Evolutionary conservation across 1,284 basidiomycete species (phyloP).

Genomic region (Cystobasidium pallidum): DNA sequence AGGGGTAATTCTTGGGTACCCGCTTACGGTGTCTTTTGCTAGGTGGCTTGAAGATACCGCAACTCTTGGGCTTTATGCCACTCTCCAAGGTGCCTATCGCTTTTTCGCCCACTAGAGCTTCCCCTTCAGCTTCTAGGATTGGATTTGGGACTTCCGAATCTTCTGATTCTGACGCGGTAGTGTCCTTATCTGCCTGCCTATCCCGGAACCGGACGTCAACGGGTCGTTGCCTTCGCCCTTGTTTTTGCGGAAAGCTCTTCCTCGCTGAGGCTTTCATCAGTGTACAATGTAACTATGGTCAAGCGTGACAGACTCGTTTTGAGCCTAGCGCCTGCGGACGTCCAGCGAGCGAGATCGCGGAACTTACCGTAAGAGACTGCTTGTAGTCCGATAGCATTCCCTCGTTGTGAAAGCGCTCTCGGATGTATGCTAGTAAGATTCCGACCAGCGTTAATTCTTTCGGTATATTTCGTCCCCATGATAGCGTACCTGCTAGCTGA

Average conservation of each 20-base stretch:
- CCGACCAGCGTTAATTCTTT: too few species aligned
- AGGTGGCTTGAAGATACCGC: neutral
- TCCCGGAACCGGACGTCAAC: neutral
- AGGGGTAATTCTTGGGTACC: constrained; percentile 35
- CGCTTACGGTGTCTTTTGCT: constrained; percentile 1
- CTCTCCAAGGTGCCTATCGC: neutral
- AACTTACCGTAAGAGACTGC: constrained; percentile 31
- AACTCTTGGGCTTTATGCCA: neutral
- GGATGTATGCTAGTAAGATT: constrained; percentile 11
- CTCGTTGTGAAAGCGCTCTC: constrained; percentile 26
- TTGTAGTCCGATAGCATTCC: constrained; percentile 32
- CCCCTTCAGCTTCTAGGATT: neutral
- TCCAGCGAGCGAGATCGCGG: too few species aligned
- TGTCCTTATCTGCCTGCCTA: neutral
- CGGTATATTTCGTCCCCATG: neutral
- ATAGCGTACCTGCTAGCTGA: constrained; percentile 18
- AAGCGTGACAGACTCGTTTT: neutral
- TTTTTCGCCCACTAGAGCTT: neutral
- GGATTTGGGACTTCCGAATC: neutral
- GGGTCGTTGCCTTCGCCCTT: neutral
- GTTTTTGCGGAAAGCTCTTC: constrained; percentile 5
- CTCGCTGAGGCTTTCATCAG: constrained; percentile 42
- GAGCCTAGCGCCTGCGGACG: neutral
- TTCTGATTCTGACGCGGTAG: neutral
- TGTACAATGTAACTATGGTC: constrained; percentile 24